Conservation (phyloP, 2,329 filamentous ascomycete genomes). For the Gremmenia infestans region DNA sequence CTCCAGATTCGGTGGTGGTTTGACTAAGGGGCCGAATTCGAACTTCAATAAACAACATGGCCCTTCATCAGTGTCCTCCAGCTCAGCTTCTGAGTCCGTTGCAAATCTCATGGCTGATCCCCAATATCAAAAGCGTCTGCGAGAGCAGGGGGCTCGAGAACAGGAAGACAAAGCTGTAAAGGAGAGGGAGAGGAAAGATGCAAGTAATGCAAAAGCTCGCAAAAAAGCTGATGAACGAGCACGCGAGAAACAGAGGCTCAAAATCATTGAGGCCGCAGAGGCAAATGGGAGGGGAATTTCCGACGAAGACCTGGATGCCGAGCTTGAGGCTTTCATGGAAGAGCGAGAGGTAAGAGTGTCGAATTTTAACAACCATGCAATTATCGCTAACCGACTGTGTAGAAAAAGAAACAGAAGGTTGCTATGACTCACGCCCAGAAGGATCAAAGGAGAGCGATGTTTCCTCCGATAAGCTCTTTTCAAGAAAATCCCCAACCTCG, state of each 20-base stretch:
- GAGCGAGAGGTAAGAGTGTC: conserved; percentile 14
- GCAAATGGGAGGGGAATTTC: conserved; percentile 5
- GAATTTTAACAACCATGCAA: neutral
- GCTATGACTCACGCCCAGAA: neutral
- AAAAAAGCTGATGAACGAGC: neutral
- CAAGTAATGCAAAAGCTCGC: neutral
- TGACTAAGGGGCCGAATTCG: neutral
- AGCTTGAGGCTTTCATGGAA: conserved; percentile 16
- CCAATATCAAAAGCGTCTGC: neutral
- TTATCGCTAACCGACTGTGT: neutral
- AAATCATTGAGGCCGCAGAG: conserved; percentile 7
- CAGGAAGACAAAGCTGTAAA: neutral
- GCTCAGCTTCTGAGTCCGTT: neutral
- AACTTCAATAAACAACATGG: neutral
- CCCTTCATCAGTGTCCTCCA: neutral
- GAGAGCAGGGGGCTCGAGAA: neutral
- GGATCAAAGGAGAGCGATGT: neutral
- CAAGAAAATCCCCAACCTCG: neutral
- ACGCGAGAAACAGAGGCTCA: neutral
- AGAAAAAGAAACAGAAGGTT: neutral
- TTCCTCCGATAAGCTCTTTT: neutral
- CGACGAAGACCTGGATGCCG: conserved; percentile 4
- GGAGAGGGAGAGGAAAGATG: neutral
- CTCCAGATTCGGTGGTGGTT: neutral
- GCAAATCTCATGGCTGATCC: neutral